Evolutionary conservation across 164 flowering plant genomes (phyloP).

Genomic region (Tetracentron sinense): DNA sequence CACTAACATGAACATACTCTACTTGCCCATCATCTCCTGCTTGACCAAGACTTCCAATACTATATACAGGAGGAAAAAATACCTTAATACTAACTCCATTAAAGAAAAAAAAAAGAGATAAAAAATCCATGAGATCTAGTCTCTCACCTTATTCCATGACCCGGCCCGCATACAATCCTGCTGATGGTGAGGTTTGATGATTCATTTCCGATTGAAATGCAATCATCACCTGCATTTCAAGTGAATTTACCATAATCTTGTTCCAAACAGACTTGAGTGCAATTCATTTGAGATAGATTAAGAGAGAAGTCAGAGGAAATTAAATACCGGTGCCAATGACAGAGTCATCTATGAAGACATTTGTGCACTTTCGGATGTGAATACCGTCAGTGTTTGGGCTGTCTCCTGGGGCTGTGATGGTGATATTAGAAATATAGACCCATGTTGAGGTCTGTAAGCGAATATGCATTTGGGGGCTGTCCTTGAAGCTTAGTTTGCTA

Average conservation of each 20-base stretch:
- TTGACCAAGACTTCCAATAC: conserved; percentile 28
- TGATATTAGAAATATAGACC: conserved; percentile 6
- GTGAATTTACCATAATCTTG: too few relatives aligned
- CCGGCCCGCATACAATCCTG: conserved; percentile 34
- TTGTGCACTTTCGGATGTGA: conserved; percentile 17
- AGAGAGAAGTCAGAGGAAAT: too few relatives aligned
- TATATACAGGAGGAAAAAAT: not conserved
- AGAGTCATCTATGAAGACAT: conserved; percentile 14
- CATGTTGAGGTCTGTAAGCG: conserved; percentile 1
- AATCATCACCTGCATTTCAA: conserved; percentile 35
- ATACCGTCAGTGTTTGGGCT: conserved; percentile 48
- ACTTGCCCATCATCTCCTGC: conserved; percentile 10
- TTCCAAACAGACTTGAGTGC: not conserved
- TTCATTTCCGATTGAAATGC: conserved; percentile 32
- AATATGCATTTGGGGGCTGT: conserved; percentile 28
- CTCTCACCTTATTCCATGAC: conserved; percentile 48
- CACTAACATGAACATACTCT: conserved; percentile 13
- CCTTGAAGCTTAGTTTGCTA: conserved; percentile 8
- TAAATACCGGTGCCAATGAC: conserved; percentile 28
- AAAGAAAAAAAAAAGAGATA: too few relatives aligned
- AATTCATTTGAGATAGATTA: not conserved
- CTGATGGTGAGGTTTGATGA: conserved; percentile 16
- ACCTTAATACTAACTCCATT: too few relatives aligned
- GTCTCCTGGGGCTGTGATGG: conserved; percentile 26
- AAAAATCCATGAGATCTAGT: too few relatives aligned